These are phyloP conservation scores for Alternaria metachromatica DNA, from an alignment of 2,329 filamentous ascomycete genomes.

Conservation along the genomic window DNA sequence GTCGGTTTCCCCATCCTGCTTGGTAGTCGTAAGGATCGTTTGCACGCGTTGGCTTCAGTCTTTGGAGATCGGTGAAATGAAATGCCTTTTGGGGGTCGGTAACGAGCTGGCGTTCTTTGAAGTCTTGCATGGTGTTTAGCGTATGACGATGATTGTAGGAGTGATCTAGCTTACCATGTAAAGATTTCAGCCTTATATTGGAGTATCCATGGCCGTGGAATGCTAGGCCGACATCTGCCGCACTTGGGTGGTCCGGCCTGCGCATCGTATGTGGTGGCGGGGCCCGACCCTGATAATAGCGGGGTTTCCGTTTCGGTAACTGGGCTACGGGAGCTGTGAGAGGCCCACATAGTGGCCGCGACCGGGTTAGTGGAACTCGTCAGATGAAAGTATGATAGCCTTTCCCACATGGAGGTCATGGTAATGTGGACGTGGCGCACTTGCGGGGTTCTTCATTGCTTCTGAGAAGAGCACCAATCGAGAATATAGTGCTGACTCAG, in stretches of 20 bases:
- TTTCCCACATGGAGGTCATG: slow-evolving; percentile 9
- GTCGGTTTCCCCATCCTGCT: slow-evolving; percentile 49
- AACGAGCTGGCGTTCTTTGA: slow-evolving; percentile 45
- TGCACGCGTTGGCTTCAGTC: slow-evolving; percentile 46
- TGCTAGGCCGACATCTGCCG: slow-evolving; percentile 38
- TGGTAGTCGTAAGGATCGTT: slow-evolving; percentile 51
- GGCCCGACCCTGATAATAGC: slow-evolving; percentile 31
- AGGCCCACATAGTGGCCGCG: slow-evolving; percentile 18
- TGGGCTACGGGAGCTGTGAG: slow-evolving; percentile 19
- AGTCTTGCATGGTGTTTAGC: slow-evolving; percentile 35
- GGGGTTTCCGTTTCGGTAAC: slow-evolving; percentile 31
- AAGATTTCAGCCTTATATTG: slow-evolving; percentile 38
- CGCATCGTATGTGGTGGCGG: slow-evolving; percentile 43
- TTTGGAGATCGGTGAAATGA: slow-evolving; percentile 48
- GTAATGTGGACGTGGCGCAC: slow-evolving; percentile 13
- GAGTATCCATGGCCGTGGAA: slow-evolving; percentile 24
- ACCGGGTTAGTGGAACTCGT: slow-evolving; percentile 31
- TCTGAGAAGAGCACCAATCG: neutral
- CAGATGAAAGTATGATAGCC: slow-evolving; percentile 5
- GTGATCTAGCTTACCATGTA: slow-evolving; percentile 11
- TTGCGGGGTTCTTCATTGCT: slow-evolving; percentile 14
- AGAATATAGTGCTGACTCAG: slow-evolving; percentile 12
- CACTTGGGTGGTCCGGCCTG: slow-evolving; percentile 36
- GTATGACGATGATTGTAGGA: neutral
- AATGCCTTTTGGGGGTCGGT: slow-evolving; percentile 48